phyloP scores from a whole-genome alignment of 2,329 filamentous ascomycete species.

The Ceratocystis albifundus region DNA sequence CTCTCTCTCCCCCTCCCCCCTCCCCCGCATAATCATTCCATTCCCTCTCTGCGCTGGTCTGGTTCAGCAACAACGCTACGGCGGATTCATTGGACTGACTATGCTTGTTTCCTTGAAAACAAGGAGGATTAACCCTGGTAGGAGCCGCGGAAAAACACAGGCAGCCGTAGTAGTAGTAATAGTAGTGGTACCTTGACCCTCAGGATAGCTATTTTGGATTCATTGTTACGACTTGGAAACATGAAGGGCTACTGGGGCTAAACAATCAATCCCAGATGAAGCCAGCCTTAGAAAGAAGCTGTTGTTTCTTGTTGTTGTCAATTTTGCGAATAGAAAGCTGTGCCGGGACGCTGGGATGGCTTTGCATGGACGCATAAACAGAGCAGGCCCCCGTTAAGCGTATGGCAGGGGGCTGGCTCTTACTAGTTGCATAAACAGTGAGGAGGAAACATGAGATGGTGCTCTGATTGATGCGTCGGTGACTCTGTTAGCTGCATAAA shows the following conservation, averaged over 20 bases:
- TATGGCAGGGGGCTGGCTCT: not conserved
- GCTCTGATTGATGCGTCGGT: not conserved
- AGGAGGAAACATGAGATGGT: too few species aligned
- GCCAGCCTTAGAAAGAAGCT: not conserved
- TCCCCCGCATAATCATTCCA: conserved; percentile 10
- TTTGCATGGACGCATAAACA: conserved; percentile 2
- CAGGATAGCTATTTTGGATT: not conserved
- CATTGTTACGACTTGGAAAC: not conserved
- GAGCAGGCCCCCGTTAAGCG: not conserved
- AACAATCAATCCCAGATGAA: not conserved
- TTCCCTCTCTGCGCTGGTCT: conserved; percentile 4
- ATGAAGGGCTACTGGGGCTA: not conserved
- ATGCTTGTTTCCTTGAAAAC: not conserved
- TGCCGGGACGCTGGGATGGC: not conserved
- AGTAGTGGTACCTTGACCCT: too few species aligned
- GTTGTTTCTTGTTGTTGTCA: not conserved
- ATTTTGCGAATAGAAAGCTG: not conserved
- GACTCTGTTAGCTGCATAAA: not conserved
- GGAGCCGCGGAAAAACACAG: not conserved
- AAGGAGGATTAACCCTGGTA: not conserved
- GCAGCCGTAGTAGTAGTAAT: too few species aligned
- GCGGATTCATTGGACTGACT: too few species aligned
- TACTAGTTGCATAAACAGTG: not conserved
- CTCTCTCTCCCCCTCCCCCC: too few species aligned
- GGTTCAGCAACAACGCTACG: not conserved